Evolutionary conservation across 768 basidiomycete species (phyloP), one percentile per base, ranked within the genome.

Genomic region (Suillus subluteus): DNA sequence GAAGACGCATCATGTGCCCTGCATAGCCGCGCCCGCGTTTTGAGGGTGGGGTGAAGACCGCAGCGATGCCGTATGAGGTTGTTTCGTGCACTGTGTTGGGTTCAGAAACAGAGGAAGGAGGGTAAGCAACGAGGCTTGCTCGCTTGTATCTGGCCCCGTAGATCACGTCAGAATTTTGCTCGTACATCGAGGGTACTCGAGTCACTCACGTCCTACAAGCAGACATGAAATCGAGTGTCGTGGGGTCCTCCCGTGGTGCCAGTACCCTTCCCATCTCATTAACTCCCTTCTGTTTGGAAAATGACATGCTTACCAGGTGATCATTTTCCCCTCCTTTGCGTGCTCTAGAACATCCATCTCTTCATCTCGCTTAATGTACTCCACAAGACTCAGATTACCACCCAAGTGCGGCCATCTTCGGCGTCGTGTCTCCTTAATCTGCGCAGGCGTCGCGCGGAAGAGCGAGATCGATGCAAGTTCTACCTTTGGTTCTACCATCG

Each of bases 151-250:
- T 84, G 73, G n/a, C 18, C 9, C 23, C n/a, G 26, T 16, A 3
- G 9, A 41, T 26, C 58, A 26, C 1, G 16, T 59, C 16, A 59
- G 9, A 41, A 41, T 26, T 26, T 8, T 41, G 23, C 38, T n/a
- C 37, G 12, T 56, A 6, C 16, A 3, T 41, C 15, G 9, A 26
- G 23, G n/a, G 38, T 41, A 41, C 40, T 59, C 9, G 40, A 40
- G 26, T 41, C 13, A 79, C 82, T 71, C 70, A 90, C 89, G 86
- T 89, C 78, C 87, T 84, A 70, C 88, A 89, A 23, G 88, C 82
- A 70, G 83, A 88, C 71, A 85, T 73, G 71, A 88, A 89, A 62
- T 87, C 81, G 5, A 88, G 67, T 16, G 59, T 61, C 26, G 6
- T 74, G 0, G 87, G 84, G 64, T 86, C 74, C 58, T 79, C 77